A percentile compares a stretch with the other conserved stretches of the same genome.
Evolutionary conservation across 2,329 filamentous ascomycete genomes (phyloP).

Genomic region (Pezicula neosporulosa): DNA sequence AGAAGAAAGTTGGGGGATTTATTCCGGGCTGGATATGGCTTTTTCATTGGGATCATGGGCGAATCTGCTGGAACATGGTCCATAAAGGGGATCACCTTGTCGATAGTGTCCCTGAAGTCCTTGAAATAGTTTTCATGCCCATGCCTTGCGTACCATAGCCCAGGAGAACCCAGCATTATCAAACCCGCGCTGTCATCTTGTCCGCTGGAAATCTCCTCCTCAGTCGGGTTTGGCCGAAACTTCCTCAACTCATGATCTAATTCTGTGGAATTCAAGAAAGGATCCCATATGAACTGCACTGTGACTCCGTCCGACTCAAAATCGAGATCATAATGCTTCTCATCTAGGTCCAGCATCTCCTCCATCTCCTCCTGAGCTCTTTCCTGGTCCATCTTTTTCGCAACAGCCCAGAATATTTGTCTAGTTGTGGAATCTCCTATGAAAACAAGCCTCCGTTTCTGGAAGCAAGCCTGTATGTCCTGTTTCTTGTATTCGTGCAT

Average conservation of each 20-base stretch:
- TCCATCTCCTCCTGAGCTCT: conserved; percentile 32
- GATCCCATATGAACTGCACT: conserved; percentile 60
- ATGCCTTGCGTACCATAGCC: conserved; percentile 52
- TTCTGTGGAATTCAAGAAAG: conserved; percentile 51
- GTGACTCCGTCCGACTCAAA: conserved; percentile 41
- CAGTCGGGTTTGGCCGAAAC: conserved; percentile 26
- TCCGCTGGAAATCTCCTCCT: conserved; percentile 12
- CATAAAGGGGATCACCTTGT: conserved; percentile 38
- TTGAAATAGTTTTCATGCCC: conserved; percentile 40
- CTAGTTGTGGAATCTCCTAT: conserved; percentile 58
- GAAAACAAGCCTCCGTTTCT: conserved; percentile 50
- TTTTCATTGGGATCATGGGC: conserved; percentile 11
- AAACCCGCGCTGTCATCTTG: conserved; percentile 36
- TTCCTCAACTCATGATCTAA: conserved; percentile 37
- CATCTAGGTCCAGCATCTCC: conserved; percentile 28
- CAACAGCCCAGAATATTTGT: conserved; percentile 57
- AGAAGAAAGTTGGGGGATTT: conserved; percentile 23
- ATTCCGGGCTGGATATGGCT: conserved; percentile 13
- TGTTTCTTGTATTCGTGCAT: conserved; percentile 49
- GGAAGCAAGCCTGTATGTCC: conserved; percentile 52
- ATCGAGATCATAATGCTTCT: conserved; percentile 42
- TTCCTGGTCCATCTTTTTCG: conserved; percentile 41
- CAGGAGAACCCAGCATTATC: conserved; percentile 49
- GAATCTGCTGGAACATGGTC: conserved; percentile 25
- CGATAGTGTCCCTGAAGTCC: conserved; percentile 42